Percentiles rank a stretch among this genome's conserved stretches.
Evolutionary conservation across 495 filamentous ascomycete species (phyloP).

Genomic region (Penicillium tannophilum): DNA sequence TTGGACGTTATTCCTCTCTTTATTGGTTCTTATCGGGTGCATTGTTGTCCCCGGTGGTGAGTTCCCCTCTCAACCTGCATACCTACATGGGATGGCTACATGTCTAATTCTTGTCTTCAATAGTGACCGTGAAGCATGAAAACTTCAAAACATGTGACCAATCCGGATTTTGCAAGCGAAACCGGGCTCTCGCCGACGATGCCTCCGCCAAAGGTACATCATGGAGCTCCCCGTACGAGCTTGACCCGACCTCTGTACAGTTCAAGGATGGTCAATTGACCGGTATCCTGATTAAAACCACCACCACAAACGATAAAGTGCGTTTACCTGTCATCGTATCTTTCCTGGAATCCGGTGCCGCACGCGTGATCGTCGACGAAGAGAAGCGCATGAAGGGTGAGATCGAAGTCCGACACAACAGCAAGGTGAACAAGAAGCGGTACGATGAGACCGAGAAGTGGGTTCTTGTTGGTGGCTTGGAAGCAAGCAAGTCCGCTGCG

Average conservation of each 20-base stretch:
- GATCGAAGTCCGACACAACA: conserved; percentile 82
- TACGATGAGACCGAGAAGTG: conserved; percentile 91
- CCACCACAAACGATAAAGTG: conserved; percentile 64
- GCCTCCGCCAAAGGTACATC: conserved; percentile 60
- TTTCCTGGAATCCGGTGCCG: conserved; percentile 85
- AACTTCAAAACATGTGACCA: conserved; percentile 96
- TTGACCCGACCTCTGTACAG: conserved; percentile 67
- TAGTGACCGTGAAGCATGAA: conserved; percentile 87
- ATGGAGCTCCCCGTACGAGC: conserved; percentile 82
- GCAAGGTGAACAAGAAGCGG: conserved; percentile 83
- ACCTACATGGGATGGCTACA: neutral
- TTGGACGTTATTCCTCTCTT: conserved; percentile 56
- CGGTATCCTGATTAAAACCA: conserved; percentile 75
- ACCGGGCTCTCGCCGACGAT: conserved; percentile 83
- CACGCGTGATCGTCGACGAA: conserved; percentile 86
- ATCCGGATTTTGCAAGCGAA: conserved; percentile 95
- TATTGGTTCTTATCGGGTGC: conserved; percentile 42
- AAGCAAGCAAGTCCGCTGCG: conserved; percentile 66
- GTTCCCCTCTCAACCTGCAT: conserved; percentile 5
- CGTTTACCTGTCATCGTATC: conserved; percentile 81
- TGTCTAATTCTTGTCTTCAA: conserved; percentile 10
- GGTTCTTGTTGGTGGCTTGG: conserved; percentile 79
- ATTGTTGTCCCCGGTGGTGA: conserved; percentile 44
- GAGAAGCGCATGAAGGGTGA: conserved; percentile 85
- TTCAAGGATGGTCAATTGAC: conserved; percentile 80